Evolutionary conservation across 306 rosid genomes (phyloP), one percentile per base, ranked within the genome.

Genomic region (Vachellia collinsii): DNA sequence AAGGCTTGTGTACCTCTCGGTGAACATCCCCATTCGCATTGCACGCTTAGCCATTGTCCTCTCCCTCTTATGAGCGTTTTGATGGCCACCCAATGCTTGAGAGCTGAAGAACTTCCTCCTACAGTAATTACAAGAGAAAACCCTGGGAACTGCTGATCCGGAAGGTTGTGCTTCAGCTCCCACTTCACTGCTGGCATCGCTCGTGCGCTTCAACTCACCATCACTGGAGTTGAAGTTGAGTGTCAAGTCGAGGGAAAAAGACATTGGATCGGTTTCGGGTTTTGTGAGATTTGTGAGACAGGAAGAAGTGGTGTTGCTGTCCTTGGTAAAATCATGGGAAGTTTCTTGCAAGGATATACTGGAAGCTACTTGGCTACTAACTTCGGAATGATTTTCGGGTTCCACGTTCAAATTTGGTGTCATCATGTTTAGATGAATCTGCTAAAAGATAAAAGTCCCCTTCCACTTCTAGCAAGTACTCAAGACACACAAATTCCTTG

Each of bases 61-160:
- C 87, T 94, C 98, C 86, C 98, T 83, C 77, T 92, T 94, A 64
- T 94, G 98, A 62, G 98, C 98, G 73, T 94, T 94, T 78, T 94
- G 98, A 47, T 94, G 98, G 59, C 98, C 98, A 0, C 98, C 98
- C 6, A 94, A 79, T 4, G 98, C 98, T 89, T 94, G 98, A 0
- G 98, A 94, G 87, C 98, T 94, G 43, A 73, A 94, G 92, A 94
- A 94, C 79, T 92, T 92, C 47, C 98, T 88, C 86, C 83, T 70
- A 66, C 98, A 94, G 83, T 92, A 94, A 70, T 94, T 94, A 82
- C 98, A 94, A 20, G 97, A 87, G 92, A 94, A 94, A 44, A 92
- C 86, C 82, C 97, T 88, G 0, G 92, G 92, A 62, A 54, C 59
- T 51, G 80, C 76, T 11, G 88, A 44, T 19, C 62, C 88, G 34